These are phyloP conservation scores for Cercospora sp. DNA, from an alignment of 2,329 filamentous ascomycete genomes.

Conservation along the genomic window DNA sequence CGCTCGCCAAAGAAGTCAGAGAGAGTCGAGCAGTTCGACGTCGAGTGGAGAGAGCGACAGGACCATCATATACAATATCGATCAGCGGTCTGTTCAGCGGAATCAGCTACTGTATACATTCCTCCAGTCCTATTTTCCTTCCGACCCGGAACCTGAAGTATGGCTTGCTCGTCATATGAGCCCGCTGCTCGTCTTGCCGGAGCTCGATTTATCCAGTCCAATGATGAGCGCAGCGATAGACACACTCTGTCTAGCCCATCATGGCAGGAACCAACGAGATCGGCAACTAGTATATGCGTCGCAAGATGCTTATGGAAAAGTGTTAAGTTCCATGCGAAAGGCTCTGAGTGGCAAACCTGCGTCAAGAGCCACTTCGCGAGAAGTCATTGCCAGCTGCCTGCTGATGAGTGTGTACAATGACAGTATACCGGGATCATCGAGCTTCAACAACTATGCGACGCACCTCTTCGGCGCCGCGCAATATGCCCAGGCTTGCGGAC, in stretches of 20 bases:
- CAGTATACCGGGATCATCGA: constrained; percentile 3
- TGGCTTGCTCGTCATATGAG: constrained; percentile 20
- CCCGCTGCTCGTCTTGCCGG: constrained; percentile 14
- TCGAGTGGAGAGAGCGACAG: constrained; percentile 6
- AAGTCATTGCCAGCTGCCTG: constrained; percentile 18
- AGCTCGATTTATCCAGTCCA: constrained; percentile 19
- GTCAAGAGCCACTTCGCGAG: constrained; percentile 4
- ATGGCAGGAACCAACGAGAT: constrained; percentile 13
- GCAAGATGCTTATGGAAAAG: constrained; percentile 18
- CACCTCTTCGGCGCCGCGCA: constrained; percentile 21
- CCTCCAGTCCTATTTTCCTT: constrained; percentile 15
- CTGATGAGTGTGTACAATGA: constrained; percentile 22
- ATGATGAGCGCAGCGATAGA: constrained; percentile 21
- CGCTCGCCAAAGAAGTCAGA: neutral
- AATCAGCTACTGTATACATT: constrained; percentile 16
- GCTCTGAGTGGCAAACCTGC: constrained; percentile 12
- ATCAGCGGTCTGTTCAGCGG: constrained; percentile 6
- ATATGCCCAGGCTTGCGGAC: constrained; percentile 19
- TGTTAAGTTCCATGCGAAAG: constrained; percentile 11
- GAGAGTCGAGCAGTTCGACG: constrained; percentile 2
- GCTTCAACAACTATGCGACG: constrained; percentile 17
- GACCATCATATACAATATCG: constrained; percentile 7
- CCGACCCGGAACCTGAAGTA: constrained; percentile 14
- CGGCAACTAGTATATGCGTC: constrained; percentile 17
- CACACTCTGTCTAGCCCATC: constrained; percentile 20